Base-by-base conservation (phyloP, 1,139 yeast species). In the Zygosaccharomyces sapae region DNA sequence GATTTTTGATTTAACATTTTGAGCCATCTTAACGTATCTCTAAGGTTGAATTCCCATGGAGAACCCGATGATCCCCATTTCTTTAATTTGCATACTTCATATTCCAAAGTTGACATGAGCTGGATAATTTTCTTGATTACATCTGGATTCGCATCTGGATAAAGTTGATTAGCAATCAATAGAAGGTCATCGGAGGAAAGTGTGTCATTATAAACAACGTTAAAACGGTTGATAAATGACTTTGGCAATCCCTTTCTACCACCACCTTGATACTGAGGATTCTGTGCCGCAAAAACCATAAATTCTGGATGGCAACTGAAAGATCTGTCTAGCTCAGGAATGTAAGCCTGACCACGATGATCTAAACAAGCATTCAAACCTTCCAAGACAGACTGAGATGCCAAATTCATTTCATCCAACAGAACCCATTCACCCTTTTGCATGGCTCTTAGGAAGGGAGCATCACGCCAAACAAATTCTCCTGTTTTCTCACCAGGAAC, bases 211-310 rank as follows among this genome's bases (percentile, higher is more conserved):
- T 89, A 92, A 2, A 94, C 98, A 22, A 89, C 97, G 22, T 88
- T 81, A 66, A 94, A 94, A 61, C 99, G 80, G 61, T 94, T 94
- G 24, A 94, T 85, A 69, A 94, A 94, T 0, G 98, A 92, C 63
- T 92, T 94, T 24, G 99, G 99, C 52, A 94, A 72, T 39, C 99
- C 98, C 63, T 94, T 94, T 72, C 99, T 80, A 3, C 98, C 98
- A 60, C 99, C 98, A 55, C 99, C 99, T 71, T 94, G 98, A 57
- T 83, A 81, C 62, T 92, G 98, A 0, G 99, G 98, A 66, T 94
- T 94, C 63, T 94, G 99, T 0, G 99, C 99, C 1, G 99, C 99
- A 72, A 94, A 94, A 0, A 94, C 97, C 27, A 81, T 72, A 64
- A 94, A 94, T 29, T 83, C 76, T 1, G 90, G 87, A 66, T 90